Evolutionary conservation across 768 basidiomycete species (phyloP).

Genomic region (Rubroboletus pulcherrimus): DNA sequence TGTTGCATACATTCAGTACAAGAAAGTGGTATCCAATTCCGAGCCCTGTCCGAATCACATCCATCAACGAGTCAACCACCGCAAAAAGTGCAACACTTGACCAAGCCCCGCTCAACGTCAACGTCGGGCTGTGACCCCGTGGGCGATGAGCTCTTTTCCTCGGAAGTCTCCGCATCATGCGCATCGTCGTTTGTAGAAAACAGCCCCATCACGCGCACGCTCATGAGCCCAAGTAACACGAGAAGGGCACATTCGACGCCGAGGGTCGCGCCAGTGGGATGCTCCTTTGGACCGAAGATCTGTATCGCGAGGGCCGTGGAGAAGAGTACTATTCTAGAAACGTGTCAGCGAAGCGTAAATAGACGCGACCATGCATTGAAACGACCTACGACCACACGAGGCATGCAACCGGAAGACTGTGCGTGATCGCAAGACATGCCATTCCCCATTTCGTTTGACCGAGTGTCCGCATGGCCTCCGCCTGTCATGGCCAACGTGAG

Average conservation of each 20-base stretch:
- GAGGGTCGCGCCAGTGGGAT: neutral
- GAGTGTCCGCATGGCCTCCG: slow-evolving; percentile 1
- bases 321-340: slow-evolving; percentile 11
- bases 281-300: slow-evolving; percentile 6
- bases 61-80: neutral
- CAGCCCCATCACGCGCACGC: neutral
- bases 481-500: neutral
- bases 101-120: neutral
- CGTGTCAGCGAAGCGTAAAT: neutral
- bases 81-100: neutral
- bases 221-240: neutral
- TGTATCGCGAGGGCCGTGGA: slow-evolving; percentile 3
- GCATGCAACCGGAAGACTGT: slow-evolving; percentile 13
- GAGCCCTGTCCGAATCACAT: neutral
- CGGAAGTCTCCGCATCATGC: neutral
- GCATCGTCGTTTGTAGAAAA: neutral
- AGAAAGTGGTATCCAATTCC: neutral
- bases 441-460: slow-evolving; percentile 5
- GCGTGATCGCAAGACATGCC: slow-evolving; percentile 12
- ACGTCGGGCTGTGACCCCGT: neutral
- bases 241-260: slow-evolving; percentile 5
- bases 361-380: neutral
- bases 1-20: neutral
- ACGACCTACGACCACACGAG: slow-evolving; percentile 18
- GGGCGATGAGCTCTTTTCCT: neutral